These are phyloP conservation scores for Musa beccarii DNA, from an alignment of 176 grass and related monocot genomes.

Conservation along the genomic window DNA sequence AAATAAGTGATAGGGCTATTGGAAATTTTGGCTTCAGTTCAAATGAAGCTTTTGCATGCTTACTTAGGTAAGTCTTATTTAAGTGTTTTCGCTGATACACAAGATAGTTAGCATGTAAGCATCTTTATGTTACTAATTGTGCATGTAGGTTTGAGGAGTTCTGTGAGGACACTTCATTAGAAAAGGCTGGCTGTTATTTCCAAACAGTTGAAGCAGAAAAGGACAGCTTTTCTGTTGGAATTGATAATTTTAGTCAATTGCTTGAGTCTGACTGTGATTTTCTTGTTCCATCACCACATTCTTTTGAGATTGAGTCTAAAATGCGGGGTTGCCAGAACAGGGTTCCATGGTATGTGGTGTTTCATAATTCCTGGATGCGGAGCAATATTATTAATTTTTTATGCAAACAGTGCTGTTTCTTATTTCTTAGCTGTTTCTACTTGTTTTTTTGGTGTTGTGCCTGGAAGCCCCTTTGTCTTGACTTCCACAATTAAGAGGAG, in stretches of 20 bases:
- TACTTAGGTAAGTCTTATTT: constrained; percentile 44
- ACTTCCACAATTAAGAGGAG: constrained; percentile 54
- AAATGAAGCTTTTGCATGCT: constrained; percentile 64
- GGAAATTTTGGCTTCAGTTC: constrained; percentile 59
- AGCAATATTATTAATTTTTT: background rate
- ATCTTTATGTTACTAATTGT: background rate
- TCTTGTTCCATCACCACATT: constrained; percentile 37
- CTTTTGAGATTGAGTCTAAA: constrained; percentile 20
- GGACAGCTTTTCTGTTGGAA: constrained; percentile 22
- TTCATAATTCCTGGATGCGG: no score
- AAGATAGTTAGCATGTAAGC: background rate
- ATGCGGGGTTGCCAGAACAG: constrained; percentile 21
- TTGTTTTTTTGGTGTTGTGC: constrained; percentile 15
- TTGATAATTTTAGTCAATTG: constrained; percentile 17
- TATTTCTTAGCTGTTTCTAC: constrained; percentile 8
- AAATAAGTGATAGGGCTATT: constrained; percentile 52
- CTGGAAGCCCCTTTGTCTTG: constrained; percentile 47
- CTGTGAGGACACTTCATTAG: constrained; percentile 70
- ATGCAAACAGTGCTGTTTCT: constrained; percentile 9
- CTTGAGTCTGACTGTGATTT: constrained; percentile 21
- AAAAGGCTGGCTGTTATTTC: constrained; percentile 80
- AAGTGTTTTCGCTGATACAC: background rate
- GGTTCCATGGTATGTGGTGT: constrained; percentile 32
- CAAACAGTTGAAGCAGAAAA: constrained; percentile 24
- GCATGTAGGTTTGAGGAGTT: constrained; percentile 68